Percentiles rank a stretch among this genome's conserved stretches.
Conservation (phyloP, 768 basidiomycete genomes). For the Dioszegia hungarica region DNA sequence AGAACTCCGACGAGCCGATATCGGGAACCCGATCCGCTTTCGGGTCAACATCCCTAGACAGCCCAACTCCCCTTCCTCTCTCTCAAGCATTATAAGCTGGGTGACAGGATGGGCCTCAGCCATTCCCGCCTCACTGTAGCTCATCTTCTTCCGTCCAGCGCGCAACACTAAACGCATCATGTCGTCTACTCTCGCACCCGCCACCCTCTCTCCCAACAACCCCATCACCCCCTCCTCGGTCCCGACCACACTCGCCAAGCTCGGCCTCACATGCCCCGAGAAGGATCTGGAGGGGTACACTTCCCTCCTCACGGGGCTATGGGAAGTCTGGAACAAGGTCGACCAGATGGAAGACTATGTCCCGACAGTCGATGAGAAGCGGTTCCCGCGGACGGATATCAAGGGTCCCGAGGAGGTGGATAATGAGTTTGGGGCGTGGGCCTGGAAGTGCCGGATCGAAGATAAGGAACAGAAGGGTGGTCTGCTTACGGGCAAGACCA, state of each 20-base stretch:
- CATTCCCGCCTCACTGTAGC: no score
- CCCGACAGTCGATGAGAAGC: slow-evolving; percentile 21
- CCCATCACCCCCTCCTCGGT: slow-evolving; percentile 19
- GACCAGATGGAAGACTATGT: slow-evolving; percentile 27
- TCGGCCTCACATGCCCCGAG: slow-evolving; percentile 9
- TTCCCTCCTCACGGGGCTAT: slow-evolving; percentile 19
- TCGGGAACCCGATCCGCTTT: no score
- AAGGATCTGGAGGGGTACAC: slow-evolving; percentile 21
- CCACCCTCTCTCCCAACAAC: slow-evolving; percentile 20
- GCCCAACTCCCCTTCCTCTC: no score
- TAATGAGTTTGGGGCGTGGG: slow-evolving; percentile 37
- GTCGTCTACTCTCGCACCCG: slow-evolving; percentile 20
- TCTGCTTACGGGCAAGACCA: slow-evolving; percentile 49
- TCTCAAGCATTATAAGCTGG: no score
- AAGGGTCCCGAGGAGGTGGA: slow-evolving; percentile 16
- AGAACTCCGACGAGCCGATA: no score
- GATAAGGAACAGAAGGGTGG: slow-evolving; percentile 10
- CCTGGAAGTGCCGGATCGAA: slow-evolving; percentile 24
- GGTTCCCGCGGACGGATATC: slow-evolving; percentile 18
- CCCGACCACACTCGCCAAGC: slow-evolving; percentile 2
- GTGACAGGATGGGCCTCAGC: no score
- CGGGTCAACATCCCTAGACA: no score
- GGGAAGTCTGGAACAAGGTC: slow-evolving; percentile 30
- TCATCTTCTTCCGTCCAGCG: no score
- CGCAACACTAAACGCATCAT: background rate